A percentile compares a stretch with the other conserved stretches of the same genome.
Evolutionary conservation across 441 rosid genomes (phyloP).

Genomic region (Rhodomyrtus psidioides): DNA sequence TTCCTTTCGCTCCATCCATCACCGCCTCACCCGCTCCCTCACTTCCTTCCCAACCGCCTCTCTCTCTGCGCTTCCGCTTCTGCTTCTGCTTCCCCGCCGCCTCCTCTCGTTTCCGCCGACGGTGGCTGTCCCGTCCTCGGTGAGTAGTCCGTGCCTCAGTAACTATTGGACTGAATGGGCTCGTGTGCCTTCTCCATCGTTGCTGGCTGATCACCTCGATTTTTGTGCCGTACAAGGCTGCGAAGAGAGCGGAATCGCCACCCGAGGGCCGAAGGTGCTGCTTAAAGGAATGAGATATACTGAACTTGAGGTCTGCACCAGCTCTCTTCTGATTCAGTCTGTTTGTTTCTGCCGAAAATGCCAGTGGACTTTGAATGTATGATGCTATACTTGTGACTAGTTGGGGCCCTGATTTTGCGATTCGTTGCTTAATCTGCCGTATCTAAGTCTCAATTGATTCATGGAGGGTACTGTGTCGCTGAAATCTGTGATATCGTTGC

Average conservation of each 20-base stretch:
- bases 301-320: conserved; percentile 49
- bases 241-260: conserved; percentile 3
- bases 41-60: conserved; percentile 1
- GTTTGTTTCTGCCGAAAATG: neutral
- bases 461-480: neutral
- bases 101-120: conserved; percentile 17
- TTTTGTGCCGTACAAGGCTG: conserved; percentile 5
- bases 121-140: conserved; percentile 18
- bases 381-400: neutral
- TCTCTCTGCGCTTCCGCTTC: neutral
- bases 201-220: neutral
- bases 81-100: conserved; percentile 7
- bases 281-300: conserved; percentile 66
- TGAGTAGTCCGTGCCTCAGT: neutral
- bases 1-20: neutral
- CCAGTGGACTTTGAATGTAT: neutral
- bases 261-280: conserved; percentile 31
- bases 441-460: neutral
- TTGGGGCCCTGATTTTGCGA: neutral
- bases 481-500: neutral
- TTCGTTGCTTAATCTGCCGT: neutral
- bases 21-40: conserved; percentile 6
- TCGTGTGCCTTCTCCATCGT: neutral
- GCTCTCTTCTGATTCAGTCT: neutral
- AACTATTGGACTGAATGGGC: neutral